Evolutionary conservation across 1,284 basidiomycete genomes (phyloP).

Genomic region (Tilletia caries): DNA sequence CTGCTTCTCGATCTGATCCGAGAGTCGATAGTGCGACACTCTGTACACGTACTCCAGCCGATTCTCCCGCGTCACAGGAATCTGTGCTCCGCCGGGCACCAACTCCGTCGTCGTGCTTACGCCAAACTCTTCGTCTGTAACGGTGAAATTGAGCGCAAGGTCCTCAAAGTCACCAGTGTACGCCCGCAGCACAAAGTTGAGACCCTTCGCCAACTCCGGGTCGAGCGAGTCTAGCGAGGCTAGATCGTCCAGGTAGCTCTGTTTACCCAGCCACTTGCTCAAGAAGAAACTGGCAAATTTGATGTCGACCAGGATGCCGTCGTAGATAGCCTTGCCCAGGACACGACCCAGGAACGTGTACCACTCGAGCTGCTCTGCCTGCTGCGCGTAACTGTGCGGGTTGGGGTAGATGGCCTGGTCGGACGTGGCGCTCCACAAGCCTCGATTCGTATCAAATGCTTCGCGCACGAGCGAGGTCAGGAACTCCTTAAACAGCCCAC

Average conservation of each 20-base stretch:
- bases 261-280: slow-evolving; percentile 62
- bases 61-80: slow-evolving; percentile 85
- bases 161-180: slow-evolving; percentile 85
- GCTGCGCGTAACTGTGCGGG: slow-evolving; percentile 60
- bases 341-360: slow-evolving; percentile 90
- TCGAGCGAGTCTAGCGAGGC: slow-evolving; percentile 44
- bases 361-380: slow-evolving; percentile 62
- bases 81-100: slow-evolving; percentile 75
- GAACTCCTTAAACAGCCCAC: slow-evolving; percentile 97
- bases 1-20: slow-evolving; percentile 75
- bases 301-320: slow-evolving; percentile 93
- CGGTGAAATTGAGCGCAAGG: slow-evolving; percentile 85
- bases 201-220: slow-evolving; percentile 83
- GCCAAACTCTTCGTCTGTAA: slow-evolving; percentile 90
- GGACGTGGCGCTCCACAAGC: slow-evolving; percentile 84
- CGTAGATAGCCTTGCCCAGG: slow-evolving; percentile 91
- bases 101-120: slow-evolving; percentile 74
- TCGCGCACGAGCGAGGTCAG: slow-evolving; percentile 75
- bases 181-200: slow-evolving; percentile 82
- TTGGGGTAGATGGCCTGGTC: slow-evolving; percentile 93
- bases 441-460: slow-evolving; percentile 89
- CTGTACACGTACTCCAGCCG: slow-evolving; percentile 81
- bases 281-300: slow-evolving; percentile 95
- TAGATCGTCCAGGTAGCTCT: slow-evolving; percentile 44
- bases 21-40: slow-evolving; percentile 82